Conservation (phyloP, 306 rosid genomes). For the Lotus japonicus region DNA sequence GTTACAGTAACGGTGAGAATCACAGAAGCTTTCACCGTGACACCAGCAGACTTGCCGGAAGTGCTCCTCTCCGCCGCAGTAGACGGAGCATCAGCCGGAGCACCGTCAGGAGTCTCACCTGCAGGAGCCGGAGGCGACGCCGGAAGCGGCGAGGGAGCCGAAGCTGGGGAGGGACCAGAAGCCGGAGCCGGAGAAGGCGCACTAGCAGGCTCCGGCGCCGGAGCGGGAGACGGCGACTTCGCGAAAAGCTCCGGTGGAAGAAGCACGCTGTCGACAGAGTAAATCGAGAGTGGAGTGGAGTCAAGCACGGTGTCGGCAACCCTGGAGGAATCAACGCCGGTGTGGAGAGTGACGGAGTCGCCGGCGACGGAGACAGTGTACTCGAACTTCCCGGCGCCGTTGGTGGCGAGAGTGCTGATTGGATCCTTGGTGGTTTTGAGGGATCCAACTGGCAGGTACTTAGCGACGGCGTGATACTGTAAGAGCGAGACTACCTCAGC, state of each 20-base stretch:
- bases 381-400: slow-evolving; percentile 74
- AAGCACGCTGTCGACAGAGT: slow-evolving; percentile 63
- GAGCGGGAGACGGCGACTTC: slow-evolving; percentile 69
- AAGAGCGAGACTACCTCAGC: slow-evolving; percentile 73
- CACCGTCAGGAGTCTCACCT: slow-evolving; percentile 29
- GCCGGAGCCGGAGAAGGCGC: slow-evolving; percentile 57
- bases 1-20: slow-evolving; percentile 26
- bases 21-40: slow-evolving; percentile 37
- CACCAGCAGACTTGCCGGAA: slow-evolving; percentile 29
- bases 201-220: slow-evolving; percentile 39
- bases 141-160: slow-evolving; percentile 47
- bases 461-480: slow-evolving; percentile 54
- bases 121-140: slow-evolving; percentile 86
- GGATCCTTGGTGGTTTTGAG: slow-evolving; percentile 55
- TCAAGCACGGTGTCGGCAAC: slow-evolving; percentile 70
- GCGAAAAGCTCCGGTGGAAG: slow-evolving; percentile 69
- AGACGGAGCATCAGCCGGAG: slow-evolving; percentile 54
- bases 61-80: slow-evolving; percentile 39
- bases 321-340: slow-evolving; percentile 73
- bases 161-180: slow-evolving; percentile 30
- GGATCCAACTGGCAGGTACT: slow-evolving; percentile 64
- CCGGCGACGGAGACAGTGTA: slow-evolving; percentile 47
- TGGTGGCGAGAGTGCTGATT: slow-evolving; percentile 57
- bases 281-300: slow-evolving; percentile 58
- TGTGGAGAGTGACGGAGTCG: slow-evolving; percentile 68